Percentiles rank a stretch among this genome's conserved stretches.
Evolutionary conservation across 2,329 filamentous ascomycete genomes (phyloP).

Genomic region (Aspergillus texensis): DNA sequence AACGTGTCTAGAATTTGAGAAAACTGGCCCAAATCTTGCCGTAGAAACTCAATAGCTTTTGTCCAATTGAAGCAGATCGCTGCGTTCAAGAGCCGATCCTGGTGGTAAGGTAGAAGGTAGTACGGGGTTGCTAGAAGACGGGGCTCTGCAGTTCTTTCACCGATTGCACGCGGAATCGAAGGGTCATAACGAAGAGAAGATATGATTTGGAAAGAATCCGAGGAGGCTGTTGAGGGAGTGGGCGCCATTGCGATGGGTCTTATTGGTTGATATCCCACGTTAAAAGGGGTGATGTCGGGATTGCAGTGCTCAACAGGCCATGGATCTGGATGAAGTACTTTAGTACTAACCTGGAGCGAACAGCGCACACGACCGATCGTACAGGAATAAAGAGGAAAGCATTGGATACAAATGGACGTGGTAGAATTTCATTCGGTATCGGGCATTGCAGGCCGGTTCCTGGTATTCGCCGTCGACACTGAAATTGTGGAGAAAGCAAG

Average conservation of each 20-base stretch:
- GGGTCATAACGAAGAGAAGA: slow-evolving; percentile 74
- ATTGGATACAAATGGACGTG: neutral
- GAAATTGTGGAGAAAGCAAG: slow-evolving; percentile 20
- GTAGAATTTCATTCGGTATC: neutral
- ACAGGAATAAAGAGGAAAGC: neutral
- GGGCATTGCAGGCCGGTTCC: neutral
- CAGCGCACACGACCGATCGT: neutral
- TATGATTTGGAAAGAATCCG: slow-evolving; percentile 61
- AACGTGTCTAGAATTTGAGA: slow-evolving; percentile 30
- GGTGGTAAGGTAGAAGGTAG: slow-evolving; percentile 79
- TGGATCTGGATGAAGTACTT: neutral
- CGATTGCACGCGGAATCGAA: slow-evolving; percentile 47
- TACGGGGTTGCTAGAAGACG: slow-evolving; percentile 60
- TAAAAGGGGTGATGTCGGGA: neutral
- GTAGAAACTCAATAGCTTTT: slow-evolving; percentile 33
- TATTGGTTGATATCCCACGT: neutral
- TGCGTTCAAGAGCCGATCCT: slow-evolving; percentile 71
- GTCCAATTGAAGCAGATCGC: slow-evolving; percentile 54
- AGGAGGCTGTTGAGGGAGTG: slow-evolving; percentile 24
- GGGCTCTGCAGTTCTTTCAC: slow-evolving; percentile 30
- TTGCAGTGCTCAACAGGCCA: neutral
- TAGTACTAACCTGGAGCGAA: neutral
- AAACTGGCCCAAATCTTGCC: slow-evolving; percentile 33
- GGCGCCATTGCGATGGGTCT: neutral
- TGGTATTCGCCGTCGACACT: slow-evolving; percentile 4